Base-by-base conservation (phyloP, 768 basidiomycete species). In the Mycena vitilis region DNA sequence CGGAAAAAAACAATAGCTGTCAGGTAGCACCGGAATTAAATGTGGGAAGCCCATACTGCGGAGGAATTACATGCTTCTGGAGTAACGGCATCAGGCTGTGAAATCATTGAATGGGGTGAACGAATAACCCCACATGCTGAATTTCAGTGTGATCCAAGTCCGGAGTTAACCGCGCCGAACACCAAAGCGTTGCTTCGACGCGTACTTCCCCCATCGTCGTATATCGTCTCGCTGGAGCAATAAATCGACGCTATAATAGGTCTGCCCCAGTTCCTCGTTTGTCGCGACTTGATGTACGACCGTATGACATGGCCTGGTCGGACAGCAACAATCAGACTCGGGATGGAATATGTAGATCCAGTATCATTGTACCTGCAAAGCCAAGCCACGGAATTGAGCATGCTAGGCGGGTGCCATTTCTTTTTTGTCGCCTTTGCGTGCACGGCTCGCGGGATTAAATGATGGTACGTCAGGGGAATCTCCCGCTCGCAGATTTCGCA, bases 401-500 rank as follows among this genome's bases (percentile, higher is more conserved):
- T 83, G 40, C 77, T 73, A 73, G 85, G 82, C 0, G 82, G 75
- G 73, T 89, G 88, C 88, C 88, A 88, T 54, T 82, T 84, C 75
- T 83, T 85, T 80, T 87, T 89, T 47, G 85, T 70, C n/a, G 79
- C 87, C 74, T 87, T 89, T 2, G 80, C 77, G 66, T 90, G 88
- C 20, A 77, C 81, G 23, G 84, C 83, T 34, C 85, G 81, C 2
- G 88, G 88, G 52, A 89, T 87, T 37, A 89, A 81, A 66, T 89
- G 88, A 74, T 89, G 88, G 72, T 88, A 89, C 22, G 88, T 89
- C 73, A 89, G 76, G 13, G 85, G 86, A 3, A 88, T 82, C 58
- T 80, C 81, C n/a, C 88, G 81, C 69, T 82, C 82, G 74, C 89
- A 90, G 30, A 90, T 86, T 78, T 89, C 87, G 78, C 89, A 89